phyloP scores from a whole-genome alignment of 2,329 filamentous ascomycete genomes.

The Calonectria honghensis region DNA sequence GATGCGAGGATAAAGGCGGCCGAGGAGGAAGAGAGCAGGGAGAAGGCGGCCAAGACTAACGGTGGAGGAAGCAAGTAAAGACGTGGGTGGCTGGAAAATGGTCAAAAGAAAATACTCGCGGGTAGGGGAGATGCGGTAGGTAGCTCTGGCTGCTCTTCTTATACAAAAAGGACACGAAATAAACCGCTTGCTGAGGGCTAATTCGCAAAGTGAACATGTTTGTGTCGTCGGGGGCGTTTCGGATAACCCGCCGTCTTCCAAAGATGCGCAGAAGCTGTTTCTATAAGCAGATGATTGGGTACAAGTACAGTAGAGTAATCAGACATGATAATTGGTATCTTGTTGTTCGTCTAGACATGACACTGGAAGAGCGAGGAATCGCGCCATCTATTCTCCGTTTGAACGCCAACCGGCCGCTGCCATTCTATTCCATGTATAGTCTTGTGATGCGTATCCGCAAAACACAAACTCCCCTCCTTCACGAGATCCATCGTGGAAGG shows the following conservation, averaged over 20 bases:
- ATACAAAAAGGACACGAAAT: not conserved
- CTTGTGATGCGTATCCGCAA: not conserved
- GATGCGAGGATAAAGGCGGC: constrained; percentile 36
- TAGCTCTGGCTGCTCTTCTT: not conserved
- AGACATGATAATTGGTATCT: not conserved
- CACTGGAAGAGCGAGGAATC: not conserved
- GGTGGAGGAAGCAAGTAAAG: not conserved
- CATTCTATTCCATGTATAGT: not conserved
- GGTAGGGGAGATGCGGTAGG: no score
- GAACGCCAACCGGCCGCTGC: constrained; percentile 15
- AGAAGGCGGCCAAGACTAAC: not conserved
- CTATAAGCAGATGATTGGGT: not conserved
- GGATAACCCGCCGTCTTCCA: not conserved
- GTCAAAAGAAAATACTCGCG: no score
- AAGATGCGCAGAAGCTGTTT: not conserved
- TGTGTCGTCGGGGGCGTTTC: not conserved
- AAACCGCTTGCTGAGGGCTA: not conserved
- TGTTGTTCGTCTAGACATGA: not conserved
- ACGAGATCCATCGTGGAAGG: constrained; percentile 68
- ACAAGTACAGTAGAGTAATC: not conserved
- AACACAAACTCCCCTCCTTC: constrained; percentile 17
- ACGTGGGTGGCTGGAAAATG: no score
- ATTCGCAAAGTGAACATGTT: not conserved
- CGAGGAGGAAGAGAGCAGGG: constrained; percentile 26
- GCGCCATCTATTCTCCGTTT: not conserved